These are phyloP conservation scores for Mycena albidolilacea DNA, from an alignment of 768 basidiomycete species.

Conservation along the genomic window DNA sequence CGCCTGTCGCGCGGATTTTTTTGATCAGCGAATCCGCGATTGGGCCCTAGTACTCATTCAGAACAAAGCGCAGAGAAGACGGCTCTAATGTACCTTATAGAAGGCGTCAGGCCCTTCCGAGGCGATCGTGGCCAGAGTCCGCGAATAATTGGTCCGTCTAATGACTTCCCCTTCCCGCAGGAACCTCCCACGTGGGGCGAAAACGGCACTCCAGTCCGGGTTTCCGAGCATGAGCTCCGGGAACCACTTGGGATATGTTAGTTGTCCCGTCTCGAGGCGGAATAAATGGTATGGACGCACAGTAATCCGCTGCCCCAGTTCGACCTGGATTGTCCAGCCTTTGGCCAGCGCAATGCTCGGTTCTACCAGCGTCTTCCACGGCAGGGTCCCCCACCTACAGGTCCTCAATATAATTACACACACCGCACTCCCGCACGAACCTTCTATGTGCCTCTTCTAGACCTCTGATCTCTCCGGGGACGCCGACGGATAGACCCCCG, in stretches of 20 bases:
- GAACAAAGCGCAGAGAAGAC: constrained; percentile 36
- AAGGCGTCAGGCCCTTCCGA: constrained; percentile 84
- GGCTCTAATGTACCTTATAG: constrained; percentile 70
- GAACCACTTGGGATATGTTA: constrained; percentile 53
- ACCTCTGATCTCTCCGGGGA: constrained; percentile 93
- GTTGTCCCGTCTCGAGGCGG: neutral
- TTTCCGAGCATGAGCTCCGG: constrained; percentile 72
- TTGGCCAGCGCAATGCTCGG: constrained; percentile 83
- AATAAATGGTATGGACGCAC: constrained; percentile 54
- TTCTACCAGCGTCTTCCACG: constrained; percentile 84
- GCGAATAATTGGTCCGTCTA: constrained; percentile 79
- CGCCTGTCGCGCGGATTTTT: constrained; percentile 81
- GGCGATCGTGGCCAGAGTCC: constrained; percentile 83
- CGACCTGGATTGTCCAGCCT: constrained; percentile 85
- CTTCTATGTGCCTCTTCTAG: constrained; percentile 86
- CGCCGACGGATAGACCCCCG: constrained; percentile 90
- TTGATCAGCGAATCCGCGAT: constrained; percentile 86
- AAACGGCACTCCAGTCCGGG: constrained; percentile 86
- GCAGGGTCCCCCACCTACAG: constrained; percentile 86
- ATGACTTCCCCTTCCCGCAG: constrained; percentile 84
- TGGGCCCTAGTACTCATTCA: constrained; percentile 65
- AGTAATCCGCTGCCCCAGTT: constrained; percentile 81
- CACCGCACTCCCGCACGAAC: constrained; percentile 85
- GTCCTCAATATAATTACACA: constrained; percentile 59
- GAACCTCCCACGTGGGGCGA: constrained; percentile 82